Evolutionary conservation across 2,329 filamentous ascomycete genomes (phyloP).

Genomic region (Cercospora nicotianae): DNA sequence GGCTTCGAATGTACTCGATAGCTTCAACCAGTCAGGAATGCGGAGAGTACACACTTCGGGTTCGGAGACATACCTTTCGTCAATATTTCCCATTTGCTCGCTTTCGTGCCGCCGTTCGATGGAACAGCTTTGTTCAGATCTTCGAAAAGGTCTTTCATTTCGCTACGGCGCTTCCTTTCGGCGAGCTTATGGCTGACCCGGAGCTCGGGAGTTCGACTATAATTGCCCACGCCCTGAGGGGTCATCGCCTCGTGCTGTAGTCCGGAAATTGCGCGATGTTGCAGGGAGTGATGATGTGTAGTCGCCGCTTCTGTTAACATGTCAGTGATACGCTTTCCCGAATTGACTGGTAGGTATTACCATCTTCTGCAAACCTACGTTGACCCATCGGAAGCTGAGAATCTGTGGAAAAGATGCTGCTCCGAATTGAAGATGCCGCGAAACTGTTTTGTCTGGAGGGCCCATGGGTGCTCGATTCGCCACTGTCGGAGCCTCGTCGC

Average conservation of each 20-base stretch:
- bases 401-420: conserved; percentile 75
- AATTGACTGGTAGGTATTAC: conserved; percentile 30
- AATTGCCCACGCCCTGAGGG: conserved; percentile 65
- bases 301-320: conserved; percentile 42
- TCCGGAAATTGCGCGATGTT: conserved; percentile 70
- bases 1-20: conserved; percentile 51
- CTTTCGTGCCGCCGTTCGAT: conserved; percentile 78
- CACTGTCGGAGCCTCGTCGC: conserved; percentile 50
- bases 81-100: conserved; percentile 86
- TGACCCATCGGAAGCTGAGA: conserved; percentile 71
- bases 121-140: conserved; percentile 75
- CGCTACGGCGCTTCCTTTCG: conserved; percentile 77
- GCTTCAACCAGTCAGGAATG: conserved; percentile 37
- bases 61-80: conserved; percentile 67
- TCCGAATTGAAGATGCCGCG: conserved; percentile 73
- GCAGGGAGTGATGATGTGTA: conserved; percentile 72
- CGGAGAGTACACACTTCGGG: background rate
- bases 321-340: conserved; percentile 8
- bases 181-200: conserved; percentile 83
- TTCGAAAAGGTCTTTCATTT: conserved; percentile 87
- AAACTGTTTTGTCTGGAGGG: conserved; percentile 72
- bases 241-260: conserved; percentile 59
- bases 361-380: conserved; percentile 65
- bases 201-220: conserved; percentile 78
- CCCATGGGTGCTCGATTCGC: conserved; percentile 50